A percentile compares a stretch with the other conserved stretches of the same genome.
phyloP scores from a whole-genome alignment of 2,329 filamentous ascomycete genomes.

The Alternaria postmessia region DNA sequence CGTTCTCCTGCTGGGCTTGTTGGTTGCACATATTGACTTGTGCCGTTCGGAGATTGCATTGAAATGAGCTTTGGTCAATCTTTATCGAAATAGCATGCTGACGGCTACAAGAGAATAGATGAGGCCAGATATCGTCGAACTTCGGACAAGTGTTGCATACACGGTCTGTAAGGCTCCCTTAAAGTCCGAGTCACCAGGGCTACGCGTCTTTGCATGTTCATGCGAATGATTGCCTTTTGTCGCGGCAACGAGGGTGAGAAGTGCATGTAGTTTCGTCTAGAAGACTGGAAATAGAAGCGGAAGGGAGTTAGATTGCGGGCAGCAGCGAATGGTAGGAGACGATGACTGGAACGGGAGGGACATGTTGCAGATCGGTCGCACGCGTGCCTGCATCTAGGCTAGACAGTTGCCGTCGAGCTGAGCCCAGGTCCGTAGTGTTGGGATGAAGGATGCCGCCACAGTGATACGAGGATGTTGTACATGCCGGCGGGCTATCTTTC shows the following conservation, averaged over 20 bases:
- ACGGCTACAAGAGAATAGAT: conserved; percentile 10
- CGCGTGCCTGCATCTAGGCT: conserved; percentile 22
- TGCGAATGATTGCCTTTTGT: conserved; percentile 26
- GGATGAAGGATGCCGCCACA: conserved; percentile 21
- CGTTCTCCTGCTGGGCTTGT: conserved; percentile 20
- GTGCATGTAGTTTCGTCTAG: conserved; percentile 18
- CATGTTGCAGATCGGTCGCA: conserved; percentile 21
- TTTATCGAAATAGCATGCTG: conserved; percentile 26
- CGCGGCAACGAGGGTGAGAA: conserved; percentile 10
- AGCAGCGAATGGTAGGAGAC: conserved; percentile 19
- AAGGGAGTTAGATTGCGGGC: conserved; percentile 12
- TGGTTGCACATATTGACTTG: conserved; percentile 20
- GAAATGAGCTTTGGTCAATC: conserved; percentile 24
- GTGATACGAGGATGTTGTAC: conserved; percentile 20
- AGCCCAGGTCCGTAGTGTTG: conserved; percentile 26
- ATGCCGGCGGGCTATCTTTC: conserved; percentile 5
- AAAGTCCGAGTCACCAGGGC: conserved; percentile 21
- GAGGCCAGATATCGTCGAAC: conserved; percentile 17
- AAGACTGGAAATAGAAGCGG: conserved; percentile 24
- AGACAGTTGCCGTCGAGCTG: conserved; percentile 22
- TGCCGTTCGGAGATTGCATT: conserved; percentile 30
- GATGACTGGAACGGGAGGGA: conserved; percentile 5
- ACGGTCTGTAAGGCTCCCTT: conserved; percentile 23
- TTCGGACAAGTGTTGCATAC: conserved; percentile 19
- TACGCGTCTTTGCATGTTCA: conserved; percentile 17